Evolutionary conservation across 208 protist genomes (phyloP).

Genomic region (Wallacemonas sp.): DNA sequence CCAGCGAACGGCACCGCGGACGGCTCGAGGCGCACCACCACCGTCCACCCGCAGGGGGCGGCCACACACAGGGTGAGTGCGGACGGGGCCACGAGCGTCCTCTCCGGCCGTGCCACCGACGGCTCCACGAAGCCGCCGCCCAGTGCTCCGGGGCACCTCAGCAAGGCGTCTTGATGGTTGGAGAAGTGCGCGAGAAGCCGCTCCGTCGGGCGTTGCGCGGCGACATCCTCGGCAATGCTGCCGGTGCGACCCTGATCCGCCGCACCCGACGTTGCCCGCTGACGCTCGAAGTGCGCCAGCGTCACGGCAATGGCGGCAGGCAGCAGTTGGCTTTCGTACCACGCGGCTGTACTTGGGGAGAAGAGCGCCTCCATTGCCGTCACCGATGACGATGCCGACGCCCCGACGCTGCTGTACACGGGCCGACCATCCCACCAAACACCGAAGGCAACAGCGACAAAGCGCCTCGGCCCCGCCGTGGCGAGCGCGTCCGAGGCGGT

Average conservation of each 20-base stretch:
- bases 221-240: background rate
- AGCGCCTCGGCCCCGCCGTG: background rate
- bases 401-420: conserved; percentile 13
- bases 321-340: conserved; percentile 27
- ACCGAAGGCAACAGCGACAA: background rate
- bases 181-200: background rate
- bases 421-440: conserved; percentile 32
- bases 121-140: background rate
- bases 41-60: conserved; percentile 35
- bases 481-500: conserved; percentile 5
- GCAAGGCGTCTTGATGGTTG: conserved; percentile 5
- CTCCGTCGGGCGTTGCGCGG: conserved; percentile 1
- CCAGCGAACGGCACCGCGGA: conserved; percentile 46
- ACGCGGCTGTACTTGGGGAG: conserved; percentile 8
- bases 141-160: background rate
- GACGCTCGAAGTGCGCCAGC: conserved; percentile 15
- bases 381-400: background rate
- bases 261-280: background rate
- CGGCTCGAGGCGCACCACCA: conserved; percentile 39
- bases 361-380: conserved; percentile 19
- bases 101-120: conserved; percentile 1
- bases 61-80: conserved; percentile 32
- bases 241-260: background rate
- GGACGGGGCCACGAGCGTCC: background rate
- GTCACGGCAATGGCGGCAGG: conserved; percentile 41